Evolutionary conservation across 495 filamentous ascomycete species (phyloP).

Genomic region (Xylaria grammica): DNA sequence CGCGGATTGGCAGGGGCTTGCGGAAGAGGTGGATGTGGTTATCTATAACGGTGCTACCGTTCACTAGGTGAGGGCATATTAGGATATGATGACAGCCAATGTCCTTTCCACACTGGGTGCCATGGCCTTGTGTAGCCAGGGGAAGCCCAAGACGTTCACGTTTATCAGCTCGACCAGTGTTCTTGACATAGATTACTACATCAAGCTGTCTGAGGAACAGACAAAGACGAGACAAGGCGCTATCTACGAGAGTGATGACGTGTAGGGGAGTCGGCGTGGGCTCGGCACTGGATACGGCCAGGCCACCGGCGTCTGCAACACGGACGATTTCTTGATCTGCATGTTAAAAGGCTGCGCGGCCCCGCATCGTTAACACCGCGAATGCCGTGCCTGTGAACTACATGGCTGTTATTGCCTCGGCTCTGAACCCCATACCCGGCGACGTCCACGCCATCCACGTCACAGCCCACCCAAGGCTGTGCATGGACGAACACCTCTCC

Average conservation of each 20-base stretch:
- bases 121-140: conserved; percentile 74
- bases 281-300: conserved; percentile 85
- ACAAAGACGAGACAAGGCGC: conserved; percentile 50
- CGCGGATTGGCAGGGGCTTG: too few species aligned
- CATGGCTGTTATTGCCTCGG: too few species aligned
- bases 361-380: too few species aligned
- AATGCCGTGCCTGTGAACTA: too few species aligned
- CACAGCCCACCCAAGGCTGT: too few species aligned
- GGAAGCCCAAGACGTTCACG: conserved; percentile 77
- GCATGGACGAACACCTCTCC: too few species aligned
- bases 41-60: conserved; percentile 24
- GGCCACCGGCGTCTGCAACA: too few species aligned
- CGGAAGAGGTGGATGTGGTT: too few species aligned
- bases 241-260: conserved; percentile 52
- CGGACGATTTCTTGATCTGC: too few species aligned
- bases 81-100: conserved; percentile 75
- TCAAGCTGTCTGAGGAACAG: conserved; percentile 70
- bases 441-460: too few species aligned
- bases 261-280: conserved; percentile 52
- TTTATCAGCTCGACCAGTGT: conserved; percentile 89
- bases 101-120: conserved; percentile 81
- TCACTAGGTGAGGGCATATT: conserved; percentile 60
- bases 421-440: too few species aligned
- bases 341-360: conserved; percentile 65
- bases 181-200: conserved; percentile 81